Conservation (phyloP, 345 rosid species). For the Citrus australasica region DNA sequence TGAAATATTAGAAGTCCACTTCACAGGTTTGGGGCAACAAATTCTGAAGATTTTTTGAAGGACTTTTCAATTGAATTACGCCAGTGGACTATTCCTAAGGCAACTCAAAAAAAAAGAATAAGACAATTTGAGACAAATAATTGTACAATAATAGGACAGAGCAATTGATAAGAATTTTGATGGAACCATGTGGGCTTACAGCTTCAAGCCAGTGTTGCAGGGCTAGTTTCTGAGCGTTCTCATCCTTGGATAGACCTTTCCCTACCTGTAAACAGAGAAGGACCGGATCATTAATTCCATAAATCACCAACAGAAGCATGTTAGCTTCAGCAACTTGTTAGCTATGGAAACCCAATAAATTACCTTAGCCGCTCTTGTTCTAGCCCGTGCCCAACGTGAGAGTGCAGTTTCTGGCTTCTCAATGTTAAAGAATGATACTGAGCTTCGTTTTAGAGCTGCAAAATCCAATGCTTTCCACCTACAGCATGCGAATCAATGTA, state of each 20-base stretch:
- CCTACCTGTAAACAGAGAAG: slow-evolving; percentile 43
- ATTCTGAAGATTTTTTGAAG: neutral
- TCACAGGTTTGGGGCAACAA: neutral
- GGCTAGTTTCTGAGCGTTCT: slow-evolving; percentile 71
- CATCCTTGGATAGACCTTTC: slow-evolving; percentile 65
- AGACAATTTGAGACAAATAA: neutral
- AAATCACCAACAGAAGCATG: neutral
- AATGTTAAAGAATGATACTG: slow-evolving; percentile 51
- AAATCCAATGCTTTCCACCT: slow-evolving; percentile 75
- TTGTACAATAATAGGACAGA: neutral
- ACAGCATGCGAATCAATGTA: neutral
- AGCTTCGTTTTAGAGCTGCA: slow-evolving; percentile 46
- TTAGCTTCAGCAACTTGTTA: neutral
- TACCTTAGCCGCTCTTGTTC: slow-evolving; percentile 66
- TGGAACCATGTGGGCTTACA: slow-evolving; percentile 31
- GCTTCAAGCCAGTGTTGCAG: slow-evolving; percentile 85
- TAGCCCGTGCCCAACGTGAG: slow-evolving; percentile 61
- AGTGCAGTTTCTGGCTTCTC: slow-evolving; percentile 59
- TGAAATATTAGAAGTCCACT: neutral
- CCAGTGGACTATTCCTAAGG: neutral
- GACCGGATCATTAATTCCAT: neutral
- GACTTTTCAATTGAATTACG: neutral
- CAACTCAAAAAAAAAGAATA: neutral
- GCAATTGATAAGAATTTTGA: neutral
- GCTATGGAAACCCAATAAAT: neutral